Evolutionary conservation across 2,329 filamentous ascomycete genomes (phyloP), one percentile per base, ranked within the genome.

Genomic region (Cercospora zeae-maydis): DNA sequence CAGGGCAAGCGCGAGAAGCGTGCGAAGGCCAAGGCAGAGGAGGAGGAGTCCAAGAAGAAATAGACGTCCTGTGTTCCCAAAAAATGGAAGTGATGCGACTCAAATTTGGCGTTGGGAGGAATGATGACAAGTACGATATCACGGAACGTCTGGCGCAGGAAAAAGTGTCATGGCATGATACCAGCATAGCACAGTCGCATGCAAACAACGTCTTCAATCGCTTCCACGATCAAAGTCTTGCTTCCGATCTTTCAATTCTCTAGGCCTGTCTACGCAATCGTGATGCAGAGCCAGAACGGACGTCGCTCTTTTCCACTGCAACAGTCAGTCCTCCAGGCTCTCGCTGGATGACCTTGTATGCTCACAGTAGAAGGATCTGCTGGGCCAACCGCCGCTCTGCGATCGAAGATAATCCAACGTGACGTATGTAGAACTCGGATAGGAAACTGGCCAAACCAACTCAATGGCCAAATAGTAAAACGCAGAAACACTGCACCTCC

Each of bases 1-100:
- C 81, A 85, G 70, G 95, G 95, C 82, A 85, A 85, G 77, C 88
- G 92, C 79, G 93, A 96, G 86, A 98, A 98, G 92, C 89, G 95
- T 77, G 88, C 85, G 74, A 90, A 89, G 86, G 91, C 91, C 75
- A 93, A 89, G 84, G 89, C 88, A 74, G 91, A 93, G 78, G 91
- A 90, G 77, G 89, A 90, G 79, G 84, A 83, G 77, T 76, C 80
- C 71, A 86, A 87, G 81, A 93, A 93, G 90, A 93, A 95, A 88
- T 93, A 92, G 56, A 56, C 54, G 42, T 74, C 74, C 34, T 31
- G 30, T n/a, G 24, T 14, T 19, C 52, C 45, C 47, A 55, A 30
- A 39, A 47, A 19, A 58, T 62, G 67, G 64, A 63, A 65, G 66
- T 58, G 66, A 69, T 69, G 66, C 63, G 49, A 65, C 67, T 64